Base-by-base conservation (phyloP, 2,329 filamentous ascomycete genomes). In the Colletotrichum nymphaeae region DNA sequence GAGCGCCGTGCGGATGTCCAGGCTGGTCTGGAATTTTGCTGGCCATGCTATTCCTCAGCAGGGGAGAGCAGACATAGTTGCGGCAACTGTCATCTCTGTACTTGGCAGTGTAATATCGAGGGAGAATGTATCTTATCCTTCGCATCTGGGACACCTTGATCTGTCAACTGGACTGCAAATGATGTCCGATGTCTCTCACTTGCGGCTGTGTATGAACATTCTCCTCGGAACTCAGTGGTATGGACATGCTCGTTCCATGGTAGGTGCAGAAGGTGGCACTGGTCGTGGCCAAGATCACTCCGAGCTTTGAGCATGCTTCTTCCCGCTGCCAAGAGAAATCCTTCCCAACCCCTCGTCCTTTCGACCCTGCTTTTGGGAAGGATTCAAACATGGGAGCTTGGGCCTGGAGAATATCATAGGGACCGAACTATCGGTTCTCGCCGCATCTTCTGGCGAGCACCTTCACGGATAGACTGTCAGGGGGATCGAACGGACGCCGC, bases 21-120 rank as follows among this genome's bases (percentile, higher is more conserved):
- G 16, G 12, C 7, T n/a, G 9, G 19, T 1, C 28, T n/a, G 32
- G 16, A 37, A 1, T 8, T 11, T 55, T 19, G 65, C 30, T 37
- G 59, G 55, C 5, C 12, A 22, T 19, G 37, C 9, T 14, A 1
- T 60, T 26, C n/a, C 11, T 22, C 11, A n/a, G 9, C 9, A 9
- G 16, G 32, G 7, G 16, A 12, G 2, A 42, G 35, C 32, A 60
- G 42, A 32, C n/a, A 59, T 35, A 32, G 42, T 52, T 63, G 32
- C 59, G 60, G n/a, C 30, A 32, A 57, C 30, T 28, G 57, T 35
- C 30, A 57, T 26, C 56, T 66, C 49, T 35, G 16, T 28, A 49
- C 49, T 60, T 71, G 28, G 60, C 46, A 73, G 60, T 22, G 49
- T 60, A 37, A 42, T 56, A 42, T 53, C 28, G 26, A 69, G 59